Conservation (phyloP, 1,284 basidiomycete species). For the Tetrapyrgos nigripes region DNA sequence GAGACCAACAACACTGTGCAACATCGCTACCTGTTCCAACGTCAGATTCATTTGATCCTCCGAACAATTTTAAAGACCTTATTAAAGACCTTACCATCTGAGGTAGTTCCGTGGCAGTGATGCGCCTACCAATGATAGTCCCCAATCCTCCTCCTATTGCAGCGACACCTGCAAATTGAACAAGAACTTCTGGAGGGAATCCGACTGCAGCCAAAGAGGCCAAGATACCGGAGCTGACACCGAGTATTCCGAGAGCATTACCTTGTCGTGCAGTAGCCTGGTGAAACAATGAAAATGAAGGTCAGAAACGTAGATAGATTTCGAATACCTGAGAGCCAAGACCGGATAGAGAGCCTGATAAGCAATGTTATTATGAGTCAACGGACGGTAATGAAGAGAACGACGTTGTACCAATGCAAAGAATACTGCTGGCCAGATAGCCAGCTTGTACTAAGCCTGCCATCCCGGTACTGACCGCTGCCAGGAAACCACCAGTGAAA, state of each 20-base stretch:
- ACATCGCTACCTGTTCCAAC: constrained; percentile 42
- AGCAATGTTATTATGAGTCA: constrained; percentile 7
- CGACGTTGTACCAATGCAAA: constrained; percentile 72
- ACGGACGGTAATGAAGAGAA: not conserved
- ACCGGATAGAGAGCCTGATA: constrained; percentile 72
- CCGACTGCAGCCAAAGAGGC: constrained; percentile 83
- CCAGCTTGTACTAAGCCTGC: constrained; percentile 87
- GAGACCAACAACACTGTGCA: constrained; percentile 84
- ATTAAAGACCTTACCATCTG: constrained; percentile 65
- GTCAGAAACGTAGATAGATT: not conserved
- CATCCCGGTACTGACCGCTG: constrained; percentile 82
- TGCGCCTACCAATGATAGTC: constrained; percentile 76
- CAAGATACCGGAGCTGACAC: constrained; percentile 81
- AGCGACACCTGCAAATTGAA: constrained; percentile 79
- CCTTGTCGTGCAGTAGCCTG: constrained; percentile 77
- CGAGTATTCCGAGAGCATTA: constrained; percentile 83
- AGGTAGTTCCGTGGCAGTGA: constrained; percentile 85
- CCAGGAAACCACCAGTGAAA: constrained; percentile 82
- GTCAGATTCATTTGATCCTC: not conserved
- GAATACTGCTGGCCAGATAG: constrained; percentile 80
- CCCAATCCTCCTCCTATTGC: constrained; percentile 66
- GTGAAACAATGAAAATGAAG: not conserved
- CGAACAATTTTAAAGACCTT: not conserved
- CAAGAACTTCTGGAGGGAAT: constrained; percentile 75
- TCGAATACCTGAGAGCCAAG: constrained; percentile 63